Evolutionary conservation across 2,329 filamentous ascomycete species (phyloP), one percentile per base, ranked within the genome.

Genomic region (Lecanicillium sp.): DNA sequence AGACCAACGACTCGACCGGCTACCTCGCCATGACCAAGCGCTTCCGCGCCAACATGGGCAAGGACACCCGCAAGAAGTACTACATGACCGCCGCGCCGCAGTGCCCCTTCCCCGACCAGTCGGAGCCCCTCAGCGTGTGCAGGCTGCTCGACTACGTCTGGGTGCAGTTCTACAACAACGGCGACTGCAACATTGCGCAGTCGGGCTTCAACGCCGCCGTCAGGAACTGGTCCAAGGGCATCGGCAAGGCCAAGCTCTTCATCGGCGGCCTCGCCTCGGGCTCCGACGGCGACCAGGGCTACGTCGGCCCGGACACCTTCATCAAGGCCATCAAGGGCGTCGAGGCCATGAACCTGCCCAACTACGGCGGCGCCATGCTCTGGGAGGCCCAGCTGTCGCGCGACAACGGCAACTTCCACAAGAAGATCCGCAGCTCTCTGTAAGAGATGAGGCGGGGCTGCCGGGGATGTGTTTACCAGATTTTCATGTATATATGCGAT

Each of bases 81-180:
- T 77, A 74, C 62, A 64, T 86, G 30, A 79, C 76, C 3, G 80
- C 78, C 1, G 81, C 81, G 15, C 83, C 83, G 2, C 83, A 85
- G 63, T 87, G 81, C 57, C 72, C 73, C 0, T 84, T 76, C 58
- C 81, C 83, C 4, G 82, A 86, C 55, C 62, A 65, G 70, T 66
- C 7, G 15, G 35, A 55, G 73, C 81, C 51, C 20, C 54, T 54
- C 14, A 26, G 44, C 30, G 55, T 57, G 21, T 56, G 53, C 51
- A 29, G 47, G 14, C 56, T 60, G 9, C 73, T 83, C 50, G 79
- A 84, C 57, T 79, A 74, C 15, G 63, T 83, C 47, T 77, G 74
- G 62, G 71, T 83, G 15, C 80, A 83, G 62, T 83, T 83, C 62
- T 83, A 83, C 63, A 83, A 83, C 70, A 83, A 83, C 67, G 77